Evolutionary conservation across 2,329 filamentous ascomycete species (phyloP).

Genomic region (Rutstroemia sp.): DNA sequence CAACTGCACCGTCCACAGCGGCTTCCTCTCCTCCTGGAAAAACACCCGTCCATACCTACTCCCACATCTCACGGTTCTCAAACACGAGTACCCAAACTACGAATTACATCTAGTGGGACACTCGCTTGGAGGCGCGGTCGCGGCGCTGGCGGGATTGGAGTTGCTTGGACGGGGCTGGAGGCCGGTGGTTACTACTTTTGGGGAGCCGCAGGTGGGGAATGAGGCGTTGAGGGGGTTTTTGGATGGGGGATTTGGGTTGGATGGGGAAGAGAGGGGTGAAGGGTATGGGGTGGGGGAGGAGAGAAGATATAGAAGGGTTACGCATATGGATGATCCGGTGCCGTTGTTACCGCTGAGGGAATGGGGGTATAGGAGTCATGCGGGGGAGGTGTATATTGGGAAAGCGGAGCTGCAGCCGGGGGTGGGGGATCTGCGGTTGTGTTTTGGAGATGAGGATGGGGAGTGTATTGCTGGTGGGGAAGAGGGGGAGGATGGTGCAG

Average conservation of each 20-base stretch:
- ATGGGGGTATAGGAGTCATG: conserved; percentile 83
- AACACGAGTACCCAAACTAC: conserved; percentile 59
- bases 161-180: conserved; percentile 67
- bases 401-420: conserved; percentile 63
- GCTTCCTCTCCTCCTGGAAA: conserved; percentile 81
- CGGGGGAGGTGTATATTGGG: conserved; percentile 78
- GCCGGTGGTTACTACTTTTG: conserved; percentile 80
- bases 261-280: not conserved
- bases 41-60: conserved; percentile 65
- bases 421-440: conserved; percentile 61
- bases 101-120: conserved; percentile 77
- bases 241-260: conserved; percentile 15
- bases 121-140: conserved; percentile 82
- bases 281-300: not conserved
- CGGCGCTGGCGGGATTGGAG: conserved; percentile 78
- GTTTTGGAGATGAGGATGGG: conserved; percentile 63
- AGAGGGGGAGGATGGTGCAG: conserved; percentile 15
- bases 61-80: conserved; percentile 53
- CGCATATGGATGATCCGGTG: conserved; percentile 80
- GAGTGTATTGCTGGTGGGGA: conserved; percentile 56
- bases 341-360: conserved; percentile 78
- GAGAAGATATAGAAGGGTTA: conserved; percentile 63
- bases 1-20: conserved; percentile 89
- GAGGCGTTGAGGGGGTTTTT: conserved; percentile 37
- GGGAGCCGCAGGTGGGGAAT: conserved; percentile 69